These are phyloP conservation scores for Ochromonadaceae sp. DNA, from an alignment of 352 stramenopile genomes.

Conservation along the genomic window DNA sequence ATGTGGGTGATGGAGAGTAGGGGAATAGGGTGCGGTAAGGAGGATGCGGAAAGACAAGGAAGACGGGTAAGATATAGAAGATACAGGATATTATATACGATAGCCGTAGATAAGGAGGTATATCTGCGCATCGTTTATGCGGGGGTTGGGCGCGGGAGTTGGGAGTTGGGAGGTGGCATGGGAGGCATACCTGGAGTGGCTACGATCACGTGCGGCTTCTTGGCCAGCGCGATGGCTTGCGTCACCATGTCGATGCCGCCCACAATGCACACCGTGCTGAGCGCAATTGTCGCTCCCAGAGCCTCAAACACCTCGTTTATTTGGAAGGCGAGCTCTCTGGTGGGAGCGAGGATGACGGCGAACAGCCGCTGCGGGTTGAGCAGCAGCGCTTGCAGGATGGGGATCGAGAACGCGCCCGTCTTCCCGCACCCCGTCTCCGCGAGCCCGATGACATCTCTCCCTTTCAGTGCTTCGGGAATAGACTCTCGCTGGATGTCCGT, in stretches of 20 bases:
- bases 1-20: too few species aligned
- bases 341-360: slow-evolving; percentile 71
- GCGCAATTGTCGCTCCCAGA: slow-evolving; percentile 69
- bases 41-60: too few species aligned
- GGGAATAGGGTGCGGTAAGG: too few species aligned
- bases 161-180: too few species aligned
- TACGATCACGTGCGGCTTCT: slow-evolving; percentile 88
- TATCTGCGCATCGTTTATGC: too few species aligned
- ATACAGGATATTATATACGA: too few species aligned
- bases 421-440: slow-evolving; percentile 86
- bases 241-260: slow-evolving; percentile 88
- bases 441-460: slow-evolving; percentile 90
- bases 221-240: slow-evolving; percentile 86
- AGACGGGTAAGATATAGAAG: too few species aligned
- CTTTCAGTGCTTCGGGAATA: slow-evolving; percentile 72
- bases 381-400: slow-evolving; percentile 74
- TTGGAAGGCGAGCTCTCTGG: slow-evolving; percentile 84
- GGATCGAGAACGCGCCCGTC: slow-evolving; percentile 81
- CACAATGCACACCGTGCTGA: slow-evolving; percentile 66
- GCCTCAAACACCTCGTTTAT: slow-evolving; percentile 84
- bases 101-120: too few species aligned
- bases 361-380: slow-evolving; percentile 69
- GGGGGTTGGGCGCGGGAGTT: too few species aligned
- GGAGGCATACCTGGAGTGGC: too few species aligned
- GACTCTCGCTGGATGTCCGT: slow-evolving; percentile 82